Base-by-base conservation (phyloP, 139 green algal genomes). In the Coelastrella sp. region DNA sequence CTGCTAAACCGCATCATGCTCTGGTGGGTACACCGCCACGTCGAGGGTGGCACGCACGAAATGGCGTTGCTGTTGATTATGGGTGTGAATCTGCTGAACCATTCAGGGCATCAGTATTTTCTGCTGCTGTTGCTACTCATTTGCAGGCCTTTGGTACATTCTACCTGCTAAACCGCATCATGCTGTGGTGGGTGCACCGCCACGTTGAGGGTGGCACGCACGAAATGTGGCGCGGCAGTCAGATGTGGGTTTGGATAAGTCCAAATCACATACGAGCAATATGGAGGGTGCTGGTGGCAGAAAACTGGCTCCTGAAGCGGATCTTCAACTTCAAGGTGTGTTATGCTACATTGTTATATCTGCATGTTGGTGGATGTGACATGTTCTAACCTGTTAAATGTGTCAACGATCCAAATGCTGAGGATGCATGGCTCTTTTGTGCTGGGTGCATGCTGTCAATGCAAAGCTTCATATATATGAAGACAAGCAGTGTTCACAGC, bases 211-310 rank as follows among this genome's bases (percentile, higher is more conserved):
- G 59, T 10, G 80, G 58, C 22, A 75, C 59, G 14, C 60, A 87
- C n/a, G 80, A 87, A 59, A 87, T 87, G 80, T 87, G 80, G 80
- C 80, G 80, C 17, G 80, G 80, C 80, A 87, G 80, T 17, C 80
- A 87, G 80, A 77, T 77, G 71, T 87, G 80, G 80, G 61, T 87
- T 10, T 87, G 80, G 80, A 87, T 87, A 8, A 75, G 58, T 11
- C 80, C 80, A 3, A 87, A 87, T 23, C 80, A 87, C 80, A 76
- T 75, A 58, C 74, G 75, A 19, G 80, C 80, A 22, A 87, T 87
- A 7, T 87, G 80, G 80, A 87, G 75, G 80, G 80, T 87, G 58
- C 58, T 75, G 10, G 80, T 87, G 80, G 80, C 58, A 47, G 58
- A 87, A 58, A 77, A 74, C 60, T 75, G 80, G 58, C n/a, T 87